Evolutionary conservation across 371 early-diverging fungal species (phyloP), one percentile per base, ranked within the genome.

Genomic region (Encephalitozoon cuniculi): DNA sequence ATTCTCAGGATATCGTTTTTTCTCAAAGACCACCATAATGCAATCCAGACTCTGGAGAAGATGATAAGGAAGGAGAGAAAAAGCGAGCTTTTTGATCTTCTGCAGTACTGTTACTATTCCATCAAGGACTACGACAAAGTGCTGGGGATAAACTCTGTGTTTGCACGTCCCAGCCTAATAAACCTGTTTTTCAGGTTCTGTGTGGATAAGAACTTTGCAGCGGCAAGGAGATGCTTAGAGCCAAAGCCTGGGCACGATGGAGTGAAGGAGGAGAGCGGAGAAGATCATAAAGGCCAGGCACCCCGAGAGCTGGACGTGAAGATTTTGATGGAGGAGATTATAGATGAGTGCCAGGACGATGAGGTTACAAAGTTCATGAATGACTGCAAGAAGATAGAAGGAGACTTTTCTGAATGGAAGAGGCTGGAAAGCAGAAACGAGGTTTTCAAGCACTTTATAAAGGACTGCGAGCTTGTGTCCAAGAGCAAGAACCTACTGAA

Each of bases 121-220:
- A 53, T 79, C 30, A 51, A 51, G 18, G 79, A 79, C 64, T 52
- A 34, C 66, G 65, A 41, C 3, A 34, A 71, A 21, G 68, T 75
- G 5, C 26, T 46, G 59, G 79, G 65, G 4, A 52, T 79, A 12
- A 75, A 54, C 41, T 52, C 23, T 18, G 54, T 59, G 41, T 63
- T 66, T 37, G 4, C 18, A n/a, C 40, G 63, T n/a, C 53, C 40
- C 3, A 67, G 25, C 21, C 23, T 53, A 26, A 34, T 54, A 7
- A 75, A 73, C 34, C 64, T 79, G 12, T 79, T 75, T 63, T 71
- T 63, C 46, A 66, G 52, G 25, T 75, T 75, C 64, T 30, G 28
- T 65, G 18, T 66, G 2, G 75, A 74, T 15, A 41, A 44, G 40
- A 77, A 77, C 63, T 77, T 53, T 49, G 23, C 34, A 63, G 67